Percentiles rank a stretch among this genome's conserved stretches.
phyloP scores from a whole-genome alignment of 805 yeast genomes.

The Sungouiella blattae region DNA sequence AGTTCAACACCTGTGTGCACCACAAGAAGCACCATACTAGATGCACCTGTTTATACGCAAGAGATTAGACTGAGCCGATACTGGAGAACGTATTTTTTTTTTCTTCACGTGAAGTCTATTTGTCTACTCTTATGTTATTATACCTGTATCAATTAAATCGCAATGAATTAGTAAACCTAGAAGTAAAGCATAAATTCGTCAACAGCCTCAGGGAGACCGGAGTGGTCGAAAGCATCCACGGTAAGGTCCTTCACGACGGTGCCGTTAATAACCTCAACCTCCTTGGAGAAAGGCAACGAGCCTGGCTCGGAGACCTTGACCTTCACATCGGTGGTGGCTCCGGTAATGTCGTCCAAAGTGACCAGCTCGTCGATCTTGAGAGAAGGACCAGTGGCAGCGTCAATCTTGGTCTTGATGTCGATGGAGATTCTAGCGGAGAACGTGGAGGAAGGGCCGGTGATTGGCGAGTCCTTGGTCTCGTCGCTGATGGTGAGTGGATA shows the following conservation, averaged over 20 bases:
- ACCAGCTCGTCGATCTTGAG: constrained; percentile 2
- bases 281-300: neutral
- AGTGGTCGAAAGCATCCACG: neutral
- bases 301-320: neutral
- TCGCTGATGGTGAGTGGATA: neutral
- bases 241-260: constrained; percentile 1
- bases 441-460: neutral
- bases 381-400: neutral
- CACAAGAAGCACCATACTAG: too few relatives aligned
- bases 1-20: too few relatives aligned
- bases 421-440: neutral
- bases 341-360: constrained; percentile 1
- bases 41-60: too few relatives aligned
- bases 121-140: too few relatives aligned
- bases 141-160: too few relatives aligned
- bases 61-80: too few relatives aligned
- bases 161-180: too few relatives aligned
- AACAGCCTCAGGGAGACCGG: neutral
- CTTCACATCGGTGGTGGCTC: constrained; percentile 2
- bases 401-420: neutral
- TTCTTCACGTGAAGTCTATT: too few relatives aligned
- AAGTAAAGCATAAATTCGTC: neutral
- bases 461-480: neutral
- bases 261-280: constrained; percentile 3
- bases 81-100: too few relatives aligned